Evolutionary conservation across 108 stramenopile species (phyloP), one percentile per base, ranked within the genome.

Genomic region (Nitzschia sp.): DNA sequence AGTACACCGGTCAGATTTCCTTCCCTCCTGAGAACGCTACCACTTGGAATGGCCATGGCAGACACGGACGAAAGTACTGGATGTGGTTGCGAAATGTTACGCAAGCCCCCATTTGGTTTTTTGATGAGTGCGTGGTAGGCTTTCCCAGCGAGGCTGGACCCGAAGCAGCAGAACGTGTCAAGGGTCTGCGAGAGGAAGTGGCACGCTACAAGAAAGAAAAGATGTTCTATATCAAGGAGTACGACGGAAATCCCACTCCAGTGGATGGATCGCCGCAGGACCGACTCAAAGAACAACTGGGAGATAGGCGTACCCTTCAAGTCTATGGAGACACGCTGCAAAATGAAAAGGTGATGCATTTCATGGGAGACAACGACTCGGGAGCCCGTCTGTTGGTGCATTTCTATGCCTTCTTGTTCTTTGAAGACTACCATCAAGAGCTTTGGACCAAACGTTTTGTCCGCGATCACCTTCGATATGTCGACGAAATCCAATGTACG

Each of bases 401-500:
- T 58, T 94, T 94, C 69, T 97, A 97, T 72, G 82, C 89, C 7
- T 92, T 91, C 44, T 44, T 90, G 39, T 95, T 93, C 67, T 93
- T 95, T 64, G 92, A 87, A 56, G 92, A 97, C 74, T 92, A 88
- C 83, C 68, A 76, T 63, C 80, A 85, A 57, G 88, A 93, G 51
- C 54, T 88, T 48, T 87, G 85, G 86, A 80, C 69, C 22, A 88
- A 91, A 61, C 75, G 95, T 41, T 92, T 93, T 72, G 87, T 94
- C 0, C 75, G 95, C 7, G 95, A 94, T 71, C 91, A 92, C 77
- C 72, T 96, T 52, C 79, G 96, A 22, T 96, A 94, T 66, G 72
- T 79, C 44, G 95, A 96, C 69, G 93, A 92, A 37, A 93, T 96
- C 20, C 91, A 94, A 67, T 96, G 95, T 63, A 89, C 85, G 9